phyloP scores from a whole-genome alignment of 2,329 filamentous ascomycete species.

The Rhynchosporium agropyri region DNA sequence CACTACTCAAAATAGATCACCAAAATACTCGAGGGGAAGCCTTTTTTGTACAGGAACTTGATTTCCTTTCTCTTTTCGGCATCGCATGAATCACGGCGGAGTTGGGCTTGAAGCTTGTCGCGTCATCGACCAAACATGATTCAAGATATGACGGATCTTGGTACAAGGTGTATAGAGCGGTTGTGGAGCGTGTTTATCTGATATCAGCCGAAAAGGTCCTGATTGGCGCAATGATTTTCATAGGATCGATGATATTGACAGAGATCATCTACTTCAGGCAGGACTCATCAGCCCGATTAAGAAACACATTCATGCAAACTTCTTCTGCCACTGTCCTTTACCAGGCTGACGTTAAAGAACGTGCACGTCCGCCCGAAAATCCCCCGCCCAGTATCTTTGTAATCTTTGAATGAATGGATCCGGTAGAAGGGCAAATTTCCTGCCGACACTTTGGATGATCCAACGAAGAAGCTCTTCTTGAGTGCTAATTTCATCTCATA shows the following conservation, averaged over 20 bases:
- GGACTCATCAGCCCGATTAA: slow-evolving; percentile 28
- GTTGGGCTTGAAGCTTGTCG: slow-evolving; percentile 24
- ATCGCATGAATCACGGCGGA: slow-evolving; percentile 33
- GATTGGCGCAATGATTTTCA: slow-evolving; percentile 34
- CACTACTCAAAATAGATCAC: slow-evolving; percentile 26
- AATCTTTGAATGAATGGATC: slow-evolving; percentile 12
- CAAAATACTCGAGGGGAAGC: slow-evolving; percentile 21
- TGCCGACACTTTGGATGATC: slow-evolving; percentile 15
- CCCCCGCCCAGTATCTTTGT: slow-evolving; percentile 18
- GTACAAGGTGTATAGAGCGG: slow-evolving; percentile 19
- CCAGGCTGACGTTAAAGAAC: slow-evolving; percentile 17
- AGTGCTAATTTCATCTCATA: slow-evolving; percentile 36
- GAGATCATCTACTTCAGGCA: slow-evolving; percentile 33
- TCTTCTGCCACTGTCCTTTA: neutral
- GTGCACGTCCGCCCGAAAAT: slow-evolving; percentile 17
- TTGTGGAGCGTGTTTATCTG: slow-evolving; percentile 30
- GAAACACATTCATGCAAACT: slow-evolving; percentile 35
- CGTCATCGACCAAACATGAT: slow-evolving; percentile 35
- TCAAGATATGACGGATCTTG: slow-evolving; percentile 30
- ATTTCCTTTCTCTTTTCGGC: slow-evolving; percentile 22
- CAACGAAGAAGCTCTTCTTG: slow-evolving; percentile 25
- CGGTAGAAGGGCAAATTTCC: slow-evolving; percentile 17
- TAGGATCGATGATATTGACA: slow-evolving; percentile 38
- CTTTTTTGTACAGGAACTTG: slow-evolving; percentile 17
- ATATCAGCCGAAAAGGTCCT: slow-evolving; percentile 27